phyloP scores from a whole-genome alignment of 768 basidiomycete species.

The Auricularia heimuer region DNA sequence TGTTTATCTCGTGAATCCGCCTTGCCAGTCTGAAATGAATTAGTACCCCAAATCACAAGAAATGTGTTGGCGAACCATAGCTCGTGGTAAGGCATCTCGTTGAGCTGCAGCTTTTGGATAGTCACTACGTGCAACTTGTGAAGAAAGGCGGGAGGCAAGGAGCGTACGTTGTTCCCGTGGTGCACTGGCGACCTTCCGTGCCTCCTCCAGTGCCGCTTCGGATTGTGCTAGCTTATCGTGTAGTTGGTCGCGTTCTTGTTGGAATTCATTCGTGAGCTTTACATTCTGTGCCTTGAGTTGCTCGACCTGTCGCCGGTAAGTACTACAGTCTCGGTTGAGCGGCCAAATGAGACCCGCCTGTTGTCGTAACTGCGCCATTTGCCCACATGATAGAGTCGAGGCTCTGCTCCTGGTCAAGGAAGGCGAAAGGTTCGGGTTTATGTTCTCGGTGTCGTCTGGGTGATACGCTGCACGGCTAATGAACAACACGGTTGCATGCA shows the following conservation, averaged over 20 bases:
- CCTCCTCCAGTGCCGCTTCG: neutral
- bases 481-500: neutral
- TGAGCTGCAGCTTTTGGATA: neutral
- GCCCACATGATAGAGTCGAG: neutral
- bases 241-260: neutral
- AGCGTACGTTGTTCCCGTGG: neutral
- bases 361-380: neutral
- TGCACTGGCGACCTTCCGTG: neutral
- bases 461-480: neutral
- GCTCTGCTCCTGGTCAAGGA: neutral
- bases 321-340: neutral
- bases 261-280: neutral
- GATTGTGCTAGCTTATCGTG: neutral
- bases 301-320: neutral
- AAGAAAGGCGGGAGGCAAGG: neutral
- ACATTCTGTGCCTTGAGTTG: neutral
- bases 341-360: neutral
- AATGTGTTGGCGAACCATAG: neutral
- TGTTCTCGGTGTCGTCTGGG: neutral
- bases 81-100: neutral
- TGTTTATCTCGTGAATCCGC: constrained; percentile 1
- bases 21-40: neutral
- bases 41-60: neutral
- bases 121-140: no score
- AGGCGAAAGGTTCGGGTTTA: neutral